Evolutionary conservation across 2,329 filamentous ascomycete species (phyloP).

Genomic region (Coleophoma cylindrospora): DNA sequence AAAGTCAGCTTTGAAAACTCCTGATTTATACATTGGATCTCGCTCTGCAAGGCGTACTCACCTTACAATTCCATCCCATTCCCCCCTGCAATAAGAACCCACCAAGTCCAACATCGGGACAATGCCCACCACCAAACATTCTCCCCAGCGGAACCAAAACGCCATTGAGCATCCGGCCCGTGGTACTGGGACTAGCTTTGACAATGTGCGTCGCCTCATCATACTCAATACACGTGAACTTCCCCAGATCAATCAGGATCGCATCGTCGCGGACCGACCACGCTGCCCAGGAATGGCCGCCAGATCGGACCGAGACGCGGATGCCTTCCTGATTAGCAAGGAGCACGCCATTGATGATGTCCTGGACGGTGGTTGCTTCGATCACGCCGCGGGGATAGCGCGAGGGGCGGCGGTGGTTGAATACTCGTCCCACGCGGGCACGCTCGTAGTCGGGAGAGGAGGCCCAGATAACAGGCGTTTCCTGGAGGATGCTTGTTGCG

Average conservation of each 20-base stretch:
- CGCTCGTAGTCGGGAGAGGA: constrained; percentile 27
- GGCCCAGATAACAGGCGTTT: constrained; percentile 5
- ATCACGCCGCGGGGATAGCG: constrained; percentile 37
- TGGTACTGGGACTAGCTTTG: constrained; percentile 40
- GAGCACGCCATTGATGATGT: constrained; percentile 31
- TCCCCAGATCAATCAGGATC: constrained; percentile 35
- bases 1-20: neutral
- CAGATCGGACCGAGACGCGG: constrained; percentile 40
- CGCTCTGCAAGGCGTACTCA: constrained; percentile 16
- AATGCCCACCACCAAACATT: constrained; percentile 50
- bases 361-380: constrained; percentile 27
- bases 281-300: constrained; percentile 43
- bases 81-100: constrained; percentile 51
- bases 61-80: constrained; percentile 53
- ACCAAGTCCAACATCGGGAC: constrained; percentile 50
- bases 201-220: constrained; percentile 33
- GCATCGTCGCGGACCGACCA: constrained; percentile 44
- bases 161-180: constrained; percentile 36
- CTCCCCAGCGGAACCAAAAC: constrained; percentile 31
- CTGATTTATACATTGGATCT: too few species aligned
- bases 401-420: constrained; percentile 35
- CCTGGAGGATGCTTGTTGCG: too few species aligned
- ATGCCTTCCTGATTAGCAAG: constrained; percentile 29
- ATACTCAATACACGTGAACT: constrained; percentile 30
- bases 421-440: constrained; percentile 35